These are phyloP conservation scores for Arctium lappa DNA, from an alignment of 129 eudicot species.

Conservation along the genomic window DNA sequence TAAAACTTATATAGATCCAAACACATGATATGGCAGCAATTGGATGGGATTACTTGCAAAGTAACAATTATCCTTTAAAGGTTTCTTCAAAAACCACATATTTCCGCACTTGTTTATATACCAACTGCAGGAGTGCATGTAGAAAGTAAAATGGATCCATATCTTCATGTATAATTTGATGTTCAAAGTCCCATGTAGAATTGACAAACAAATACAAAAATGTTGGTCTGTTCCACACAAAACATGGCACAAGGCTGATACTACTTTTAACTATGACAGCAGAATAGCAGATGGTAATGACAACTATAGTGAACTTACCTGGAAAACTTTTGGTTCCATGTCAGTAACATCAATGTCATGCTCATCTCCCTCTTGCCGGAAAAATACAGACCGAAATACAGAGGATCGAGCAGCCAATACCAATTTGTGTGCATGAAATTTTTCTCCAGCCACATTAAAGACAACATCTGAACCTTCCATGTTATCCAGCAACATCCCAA, in stretches of 20 bases:
- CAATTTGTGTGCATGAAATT: conserved; percentile 67
- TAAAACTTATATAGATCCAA: not conserved
- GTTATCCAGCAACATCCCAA: conserved; percentile 63
- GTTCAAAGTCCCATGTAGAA: not conserved
- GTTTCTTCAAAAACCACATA: too few species aligned
- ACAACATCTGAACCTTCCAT: conserved; percentile 68
- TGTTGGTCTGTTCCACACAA: not conserved
- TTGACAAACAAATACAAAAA: not conserved
- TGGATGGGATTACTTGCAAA: not conserved
- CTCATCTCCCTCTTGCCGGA: conserved; percentile 11
- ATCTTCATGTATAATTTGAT: not conserved
- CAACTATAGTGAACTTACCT: conserved; percentile 5
- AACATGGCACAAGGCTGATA: too few species aligned
- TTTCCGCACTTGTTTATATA: too few species aligned
- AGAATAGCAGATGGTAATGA: not conserved
- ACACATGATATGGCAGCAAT: not conserved
- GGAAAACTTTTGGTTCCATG: conserved; percentile 27
- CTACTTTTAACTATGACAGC: not conserved
- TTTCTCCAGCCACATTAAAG: conserved; percentile 67
- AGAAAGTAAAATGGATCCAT: not conserved
- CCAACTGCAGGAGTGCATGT: not conserved
- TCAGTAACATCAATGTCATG: conserved; percentile 23
- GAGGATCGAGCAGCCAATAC: conserved; percentile 78
- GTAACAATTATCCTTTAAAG: not conserved
- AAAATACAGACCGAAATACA: conserved; percentile 46